Percentiles rank a stretch among this genome's conserved stretches.
phyloP scores from a whole-genome alignment of 2,329 filamentous ascomycete genomes.

The Colletotrichum sp. region DNA sequence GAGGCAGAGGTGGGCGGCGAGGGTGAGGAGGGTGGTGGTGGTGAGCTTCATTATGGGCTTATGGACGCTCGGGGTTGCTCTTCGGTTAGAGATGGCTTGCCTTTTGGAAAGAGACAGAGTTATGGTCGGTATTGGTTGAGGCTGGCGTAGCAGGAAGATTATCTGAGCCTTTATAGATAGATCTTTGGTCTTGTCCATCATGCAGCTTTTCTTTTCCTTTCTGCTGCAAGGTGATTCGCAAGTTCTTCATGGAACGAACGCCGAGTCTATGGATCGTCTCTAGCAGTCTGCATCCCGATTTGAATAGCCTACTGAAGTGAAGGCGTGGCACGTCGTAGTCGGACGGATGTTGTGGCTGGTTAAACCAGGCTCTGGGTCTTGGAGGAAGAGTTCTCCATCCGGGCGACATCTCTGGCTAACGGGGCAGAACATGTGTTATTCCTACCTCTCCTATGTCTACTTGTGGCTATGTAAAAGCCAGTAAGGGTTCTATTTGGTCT shows the following conservation, averaged over 20 bases:
- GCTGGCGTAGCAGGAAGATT: accelerated
- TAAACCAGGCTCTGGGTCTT: not conserved
- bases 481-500: not conserved
- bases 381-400: not conserved
- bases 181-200: not conserved
- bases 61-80: not conserved
- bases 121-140: not conserved
- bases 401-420: not conserved
- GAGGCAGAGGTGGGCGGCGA: not conserved
- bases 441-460: not conserved
- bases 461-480: not conserved
- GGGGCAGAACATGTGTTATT: not conserved
- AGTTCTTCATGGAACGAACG: too few relatives aligned
- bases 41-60: not conserved
- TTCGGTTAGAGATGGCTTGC: not conserved
- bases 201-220: not conserved
- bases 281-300: too few relatives aligned
- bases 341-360: too few relatives aligned
- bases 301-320: too few relatives aligned
- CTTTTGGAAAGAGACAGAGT: not conserved
- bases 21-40: not conserved
- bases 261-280: too few relatives aligned
- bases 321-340: too few relatives aligned
- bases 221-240: too few relatives aligned
- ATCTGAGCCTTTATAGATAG: not conserved